Conservation (phyloP, 768 basidiomycete species). For the Suillus cothurnatus region DNA sequence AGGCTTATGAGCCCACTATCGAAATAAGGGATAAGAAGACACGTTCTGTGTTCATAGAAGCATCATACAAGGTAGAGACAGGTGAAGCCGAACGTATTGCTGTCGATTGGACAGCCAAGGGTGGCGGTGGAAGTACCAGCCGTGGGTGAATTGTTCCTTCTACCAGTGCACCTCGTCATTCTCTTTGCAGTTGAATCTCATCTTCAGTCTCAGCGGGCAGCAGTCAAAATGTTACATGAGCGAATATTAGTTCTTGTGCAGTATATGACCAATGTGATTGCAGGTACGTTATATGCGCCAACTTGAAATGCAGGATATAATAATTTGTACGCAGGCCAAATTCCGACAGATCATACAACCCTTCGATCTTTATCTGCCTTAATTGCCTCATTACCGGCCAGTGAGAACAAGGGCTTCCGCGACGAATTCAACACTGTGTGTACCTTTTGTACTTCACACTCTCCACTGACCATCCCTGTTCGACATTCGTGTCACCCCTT, state of each 20-base stretch:
- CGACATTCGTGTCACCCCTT: conserved; percentile 2
- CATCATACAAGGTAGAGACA: conserved; percentile 88
- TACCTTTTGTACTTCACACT: conserved; percentile 8
- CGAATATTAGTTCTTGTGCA: conserved; percentile 84
- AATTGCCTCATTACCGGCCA: conserved; percentile 85
- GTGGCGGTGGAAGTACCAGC: conserved; percentile 80
- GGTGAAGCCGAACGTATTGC: conserved; percentile 99
- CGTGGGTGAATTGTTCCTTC: conserved; percentile 48
- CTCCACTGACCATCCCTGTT: too few relatives aligned
- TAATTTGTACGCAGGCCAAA: conserved; percentile 51
- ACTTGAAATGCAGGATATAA: background rate
- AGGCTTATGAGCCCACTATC: conserved; percentile 90
- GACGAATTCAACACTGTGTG: conserved; percentile 87
- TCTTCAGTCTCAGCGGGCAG: conserved; percentile 89
- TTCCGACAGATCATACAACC: conserved; percentile 75
- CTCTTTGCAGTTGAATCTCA: conserved; percentile 76
- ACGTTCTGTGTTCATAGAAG: conserved; percentile 81
- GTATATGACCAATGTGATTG: conserved; percentile 78
- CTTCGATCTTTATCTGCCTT: conserved; percentile 86
- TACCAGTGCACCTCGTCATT: conserved; percentile 2
- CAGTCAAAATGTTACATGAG: conserved; percentile 95
- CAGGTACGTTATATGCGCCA: conserved; percentile 48
- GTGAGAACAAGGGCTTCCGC: conserved; percentile 79
- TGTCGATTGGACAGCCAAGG: conserved; percentile 92
- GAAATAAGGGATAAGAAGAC: conserved; percentile 81